Evolutionary conservation across 176 grass and related monocot genomes (phyloP), one percentile per base, ranked within the genome.

Genomic region (Tillandsia leiboldiana): DNA sequence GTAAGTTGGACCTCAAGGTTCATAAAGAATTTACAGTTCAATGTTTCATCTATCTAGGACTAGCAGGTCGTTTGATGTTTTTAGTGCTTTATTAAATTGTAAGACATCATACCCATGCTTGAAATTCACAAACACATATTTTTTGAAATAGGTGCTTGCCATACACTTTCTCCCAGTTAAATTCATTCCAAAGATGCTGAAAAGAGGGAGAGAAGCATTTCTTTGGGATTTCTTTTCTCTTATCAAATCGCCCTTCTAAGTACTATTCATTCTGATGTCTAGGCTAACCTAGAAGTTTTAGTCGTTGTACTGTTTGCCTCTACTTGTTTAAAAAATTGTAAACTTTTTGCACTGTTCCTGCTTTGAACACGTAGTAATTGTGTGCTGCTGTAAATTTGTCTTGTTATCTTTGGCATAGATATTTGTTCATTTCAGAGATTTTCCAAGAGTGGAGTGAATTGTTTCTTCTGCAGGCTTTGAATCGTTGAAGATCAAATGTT

Each of bases 401-500:
- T 7, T 61, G n/a, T 2, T 59, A 18, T 18, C 20, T 59, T 59
- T 14, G 15, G 15, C n/a, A 22, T 18, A 59, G 20, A 1, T 59
- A 59, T 20, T 58, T 18, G n/a, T 58, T 13, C 54, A 58, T 20
- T 59, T 59, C n/a, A 22, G 13, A 59, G 7, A 59, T 59, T 59
- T 59, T 58, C 11, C 2, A 57, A n/a, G 13, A 57, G 53, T n/a
- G 9, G 20, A 18, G 53, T 57, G 53, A 57, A 57, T 57, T 3
- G 53, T 59, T 20, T 59, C 54, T 17, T 17, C n/a, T 59, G 8
- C 54, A 17, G 15, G 15, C 54, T 59, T 20, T 2, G 22, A 18
- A 20, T 61, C 56, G 20, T 8, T 61, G 22, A 23, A 61, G 17
- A 68, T 78, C 20, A 10, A 50, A 61, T n/a, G 63, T 23, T 74